These are phyloP conservation scores for Phaeodactylum tricornutum DNA, from an alignment of 108 stramenopile species.

Conservation along the genomic window DNA sequence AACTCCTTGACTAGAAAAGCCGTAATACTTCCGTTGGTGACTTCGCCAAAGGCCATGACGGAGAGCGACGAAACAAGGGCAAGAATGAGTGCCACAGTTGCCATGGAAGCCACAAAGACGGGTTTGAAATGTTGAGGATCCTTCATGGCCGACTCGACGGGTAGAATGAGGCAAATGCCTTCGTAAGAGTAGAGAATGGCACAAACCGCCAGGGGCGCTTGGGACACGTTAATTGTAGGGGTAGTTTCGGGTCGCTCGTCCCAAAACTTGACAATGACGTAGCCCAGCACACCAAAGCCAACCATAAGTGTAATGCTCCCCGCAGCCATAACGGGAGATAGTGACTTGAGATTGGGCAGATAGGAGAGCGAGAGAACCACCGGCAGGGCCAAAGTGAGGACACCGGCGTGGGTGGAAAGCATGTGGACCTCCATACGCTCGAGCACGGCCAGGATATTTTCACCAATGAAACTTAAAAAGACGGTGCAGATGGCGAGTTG, in stretches of 20 bases:
- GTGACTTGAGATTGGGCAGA: constrained; percentile 33
- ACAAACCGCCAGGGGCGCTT: constrained; percentile 44
- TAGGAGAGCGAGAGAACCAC: constrained; percentile 28
- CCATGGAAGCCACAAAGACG: constrained; percentile 41
- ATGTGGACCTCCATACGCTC: constrained; percentile 1
- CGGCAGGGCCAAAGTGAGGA: constrained; percentile 46
- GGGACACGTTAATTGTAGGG: constrained; percentile 2
- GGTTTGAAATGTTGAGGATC: constrained; percentile 12
- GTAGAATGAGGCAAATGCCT: constrained; percentile 61
- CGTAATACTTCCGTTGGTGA: constrained; percentile 54
- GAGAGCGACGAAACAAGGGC: constrained; percentile 32
- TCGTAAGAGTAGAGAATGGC: constrained; percentile 65
- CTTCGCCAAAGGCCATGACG: constrained; percentile 51
- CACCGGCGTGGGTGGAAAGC: constrained; percentile 14
- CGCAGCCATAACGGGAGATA: constrained; percentile 43
- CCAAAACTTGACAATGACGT: constrained; percentile 32
- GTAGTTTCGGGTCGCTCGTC: constrained; percentile 19
- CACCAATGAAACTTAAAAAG: constrained; percentile 61
- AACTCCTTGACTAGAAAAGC: constrained; percentile 47
- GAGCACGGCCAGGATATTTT: constrained; percentile 51
- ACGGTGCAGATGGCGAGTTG: constrained; percentile 73
- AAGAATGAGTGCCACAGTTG: constrained; percentile 29
- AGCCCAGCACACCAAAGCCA: constrained; percentile 31
- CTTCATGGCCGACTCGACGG: constrained; percentile 53
- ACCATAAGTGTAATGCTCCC: constrained; percentile 31